These are phyloP conservation scores for Amanita molliuscula DNA, from an alignment of 768 basidiomycete genomes.

Conservation along the genomic window DNA sequence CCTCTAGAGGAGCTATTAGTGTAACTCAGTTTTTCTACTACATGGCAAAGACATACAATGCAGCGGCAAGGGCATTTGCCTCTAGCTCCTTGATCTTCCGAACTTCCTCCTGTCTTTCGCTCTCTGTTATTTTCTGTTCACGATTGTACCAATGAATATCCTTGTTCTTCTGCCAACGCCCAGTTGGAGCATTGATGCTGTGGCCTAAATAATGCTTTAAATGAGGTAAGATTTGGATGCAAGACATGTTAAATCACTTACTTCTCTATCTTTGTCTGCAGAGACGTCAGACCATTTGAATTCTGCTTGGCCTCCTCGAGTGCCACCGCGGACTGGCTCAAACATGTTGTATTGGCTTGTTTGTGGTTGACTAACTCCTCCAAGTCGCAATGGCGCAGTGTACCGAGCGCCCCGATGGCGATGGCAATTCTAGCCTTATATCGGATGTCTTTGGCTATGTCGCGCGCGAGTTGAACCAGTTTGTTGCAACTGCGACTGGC, in stretches of 20 bases:
- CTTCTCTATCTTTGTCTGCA: constrained; percentile 90
- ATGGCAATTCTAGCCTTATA: constrained; percentile 31
- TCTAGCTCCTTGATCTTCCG: constrained; percentile 77
- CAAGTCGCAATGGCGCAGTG: not conserved
- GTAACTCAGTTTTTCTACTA: not conserved
- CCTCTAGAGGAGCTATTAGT: constrained; percentile 36
- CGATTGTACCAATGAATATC: constrained; percentile 94
- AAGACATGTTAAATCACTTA: constrained; percentile 18
- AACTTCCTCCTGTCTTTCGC: constrained; percentile 63
- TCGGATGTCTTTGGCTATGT: constrained; percentile 63
- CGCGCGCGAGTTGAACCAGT: constrained; percentile 60
- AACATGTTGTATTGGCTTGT: constrained; percentile 41
- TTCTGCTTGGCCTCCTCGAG: constrained; percentile 82
- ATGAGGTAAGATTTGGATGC: constrained; percentile 3
- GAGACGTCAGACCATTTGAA: constrained; percentile 90
- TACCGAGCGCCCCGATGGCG: constrained; percentile 5
- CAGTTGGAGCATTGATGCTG: constrained; percentile 89
- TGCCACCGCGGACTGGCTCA: constrained; percentile 82
- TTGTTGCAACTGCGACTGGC: constrained; percentile 58
- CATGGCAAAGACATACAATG: constrained; percentile 48
- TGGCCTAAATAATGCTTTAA: constrained; percentile 88
- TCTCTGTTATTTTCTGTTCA: constrained; percentile 33
- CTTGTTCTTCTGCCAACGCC: constrained; percentile 96
- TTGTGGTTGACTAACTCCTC: constrained; percentile 2
- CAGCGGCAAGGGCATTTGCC: constrained; percentile 76